Evolutionary conservation across 345 rosid genomes (phyloP), one percentile per base, ranked within the genome.

Genomic region (Brassica incana): DNA sequence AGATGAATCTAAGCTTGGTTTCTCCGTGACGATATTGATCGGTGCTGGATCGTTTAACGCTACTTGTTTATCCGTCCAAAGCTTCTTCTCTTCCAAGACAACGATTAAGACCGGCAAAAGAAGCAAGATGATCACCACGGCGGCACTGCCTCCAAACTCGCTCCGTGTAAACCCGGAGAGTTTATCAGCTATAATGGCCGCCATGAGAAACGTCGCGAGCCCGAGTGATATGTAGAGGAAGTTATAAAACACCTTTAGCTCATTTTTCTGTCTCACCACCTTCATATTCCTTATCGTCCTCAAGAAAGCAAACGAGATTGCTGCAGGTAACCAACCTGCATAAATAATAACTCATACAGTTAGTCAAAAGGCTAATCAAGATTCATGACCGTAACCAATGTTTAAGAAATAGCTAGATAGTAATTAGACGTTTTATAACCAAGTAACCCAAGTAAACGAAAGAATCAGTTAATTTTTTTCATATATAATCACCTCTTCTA

Each of bases 141-240:
- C 71, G 9, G 91, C 85, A 48, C 87, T 83, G 18, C 82, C 83
- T 8, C 76, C 78, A 30, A 76, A 86, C 77, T 80, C 85, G 11
- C 69, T 72, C 14, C 48, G 67, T 1, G 68, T 78, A 33, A 88
- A 88, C 11, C 77, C 81, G 30, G 85, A 69, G 70, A 73, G 85
- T 72, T 84, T 88, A 43, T 85, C 82, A 43, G 70, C 5, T 61
- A 85, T 84, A 64, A 86, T 85, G 0, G 27, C 73, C 23, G 74
- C 77, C 89, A 88, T 85, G 69, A 88, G 84, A 67, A 88, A 85
- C 66, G 80, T 79, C 3, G 91, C 88, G 6, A 86, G 81, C 2
- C 81, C 88, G 12, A 86, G 85, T 8, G 86, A 86, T 74, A 83
- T 77, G 70, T 83, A 86, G 38, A 88, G 83, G 59, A 88, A 65